Conservation (phyloP, 176 grass and related monocot species). For the Triticum dicoccoides region DNA sequence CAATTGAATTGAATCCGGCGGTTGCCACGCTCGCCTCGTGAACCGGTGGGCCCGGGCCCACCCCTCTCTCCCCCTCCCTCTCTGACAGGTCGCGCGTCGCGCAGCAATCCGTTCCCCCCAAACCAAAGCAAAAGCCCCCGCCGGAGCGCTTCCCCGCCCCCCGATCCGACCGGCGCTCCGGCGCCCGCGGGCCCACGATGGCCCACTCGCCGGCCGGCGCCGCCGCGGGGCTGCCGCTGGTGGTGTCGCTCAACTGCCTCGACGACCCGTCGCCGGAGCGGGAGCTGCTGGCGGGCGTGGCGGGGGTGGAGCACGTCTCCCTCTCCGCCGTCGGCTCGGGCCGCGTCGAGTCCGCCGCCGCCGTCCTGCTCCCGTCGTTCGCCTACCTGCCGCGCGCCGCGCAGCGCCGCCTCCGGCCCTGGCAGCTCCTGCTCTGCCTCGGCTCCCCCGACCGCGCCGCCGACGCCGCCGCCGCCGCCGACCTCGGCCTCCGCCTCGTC, state of each 20-base stretch:
- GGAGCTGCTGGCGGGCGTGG: constrained; percentile 57
- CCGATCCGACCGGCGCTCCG: constrained; percentile 11
- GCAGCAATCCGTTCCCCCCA: background rate
- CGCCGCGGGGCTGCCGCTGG: constrained; percentile 25
- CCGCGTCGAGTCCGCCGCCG: constrained; percentile 67
- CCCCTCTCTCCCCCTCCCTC: background rate
- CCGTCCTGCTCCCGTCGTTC: constrained; percentile 69
- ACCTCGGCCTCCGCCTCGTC: constrained; percentile 77
- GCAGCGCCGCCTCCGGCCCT: constrained; percentile 84
- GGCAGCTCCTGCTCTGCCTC: constrained; percentile 96
- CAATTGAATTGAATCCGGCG: constrained; percentile 24
- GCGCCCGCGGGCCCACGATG: constrained; percentile 27
- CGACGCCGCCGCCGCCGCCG: constrained; percentile 64
- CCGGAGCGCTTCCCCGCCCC: background rate
- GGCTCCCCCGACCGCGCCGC: constrained; percentile 79
- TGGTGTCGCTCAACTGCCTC: constrained; percentile 84
- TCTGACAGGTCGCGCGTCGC: background rate
- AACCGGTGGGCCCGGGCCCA: constrained; percentile 20
- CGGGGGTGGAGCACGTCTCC: constrained; percentile 69
- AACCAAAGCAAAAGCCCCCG: background rate
- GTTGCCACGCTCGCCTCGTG: constrained; percentile 29
- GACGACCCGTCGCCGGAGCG: constrained; percentile 78
- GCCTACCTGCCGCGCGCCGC: constrained; percentile 78
- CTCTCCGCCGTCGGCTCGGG: constrained; percentile 59
- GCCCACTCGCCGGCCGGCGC: constrained; percentile 30